Conservation (phyloP, 768 basidiomycete species). For the Clitopilus passeckerianus region DNA sequence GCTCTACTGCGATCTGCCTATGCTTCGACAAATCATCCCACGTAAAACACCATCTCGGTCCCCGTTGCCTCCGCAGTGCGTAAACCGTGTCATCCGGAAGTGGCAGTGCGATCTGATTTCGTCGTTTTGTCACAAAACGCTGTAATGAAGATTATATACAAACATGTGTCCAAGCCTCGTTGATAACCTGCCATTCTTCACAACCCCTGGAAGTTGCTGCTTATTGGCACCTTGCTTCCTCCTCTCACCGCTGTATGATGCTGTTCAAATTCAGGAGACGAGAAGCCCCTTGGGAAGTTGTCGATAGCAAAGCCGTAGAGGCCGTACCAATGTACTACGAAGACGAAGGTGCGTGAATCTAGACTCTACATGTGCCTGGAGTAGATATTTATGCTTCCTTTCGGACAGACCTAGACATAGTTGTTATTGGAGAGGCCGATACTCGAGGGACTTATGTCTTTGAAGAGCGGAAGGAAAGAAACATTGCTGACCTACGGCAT, state of each 20-base stretch:
- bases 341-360: conserved; percentile 44
- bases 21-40: background rate
- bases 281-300: conserved; percentile 74
- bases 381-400: conserved; percentile 1
- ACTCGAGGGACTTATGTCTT: conserved; percentile 61
- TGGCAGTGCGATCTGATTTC: conserved; percentile 8
- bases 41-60: background rate
- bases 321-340: conserved; percentile 63
- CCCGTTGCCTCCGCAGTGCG: conserved; percentile 12
- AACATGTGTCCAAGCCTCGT: background rate
- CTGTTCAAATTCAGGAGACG: conserved; percentile 48
- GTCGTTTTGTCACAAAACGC: background rate
- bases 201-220: background rate
- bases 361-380: background rate
- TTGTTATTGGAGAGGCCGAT: conserved; percentile 45
- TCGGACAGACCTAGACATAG: conserved; percentile 52
- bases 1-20: background rate
- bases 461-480: conserved; percentile 43
- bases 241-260: conserved; percentile 10
- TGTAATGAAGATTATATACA: background rate
- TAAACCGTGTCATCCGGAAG: conserved; percentile 3
- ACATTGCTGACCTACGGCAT: conserved; percentile 40
- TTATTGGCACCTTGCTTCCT: conserved; percentile 2
- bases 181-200: conserved; percentile 1
- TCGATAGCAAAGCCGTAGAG: conserved; percentile 58